Percentiles rank a stretch among this genome's conserved stretches.
These are phyloP conservation scores for Brettanomyces sp. DNA, from an alignment of 805 yeast genomes.

Conservation along the genomic window DNA sequence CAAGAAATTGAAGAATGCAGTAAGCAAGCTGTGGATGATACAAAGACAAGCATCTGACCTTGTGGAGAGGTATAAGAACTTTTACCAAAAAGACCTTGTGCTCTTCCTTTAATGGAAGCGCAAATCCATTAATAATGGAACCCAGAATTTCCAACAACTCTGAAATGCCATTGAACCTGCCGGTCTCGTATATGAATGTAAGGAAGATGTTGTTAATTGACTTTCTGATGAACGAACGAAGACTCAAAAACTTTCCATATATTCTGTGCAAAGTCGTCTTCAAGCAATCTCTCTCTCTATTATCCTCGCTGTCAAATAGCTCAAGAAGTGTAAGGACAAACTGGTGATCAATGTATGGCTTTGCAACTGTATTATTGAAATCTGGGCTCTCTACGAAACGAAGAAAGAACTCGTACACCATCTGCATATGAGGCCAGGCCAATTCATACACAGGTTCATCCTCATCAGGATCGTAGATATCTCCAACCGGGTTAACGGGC, in stretches of 20 bases:
- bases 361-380: constrained; percentile 87
- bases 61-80: constrained; percentile 85
- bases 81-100: constrained; percentile 85
- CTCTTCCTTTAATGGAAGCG: constrained; percentile 92
- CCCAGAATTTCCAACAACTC: constrained; percentile 93
- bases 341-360: constrained; percentile 86
- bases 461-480: constrained; percentile 94
- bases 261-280: constrained; percentile 94
- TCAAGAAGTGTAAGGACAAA: constrained; percentile 77
- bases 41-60: constrained; percentile 76
- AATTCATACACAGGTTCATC: constrained; percentile 95
- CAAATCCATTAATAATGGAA: constrained; percentile 94
- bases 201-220: constrained; percentile 86
- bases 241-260: constrained; percentile 86
- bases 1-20: constrained; percentile 92
- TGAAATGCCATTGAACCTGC: constrained; percentile 90
- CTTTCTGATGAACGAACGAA: constrained; percentile 85
- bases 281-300: constrained; percentile 88
- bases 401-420: constrained; percentile 88
- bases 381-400: constrained; percentile 92
- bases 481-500: constrained; percentile 95
- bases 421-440: constrained; percentile 99
- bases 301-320: constrained; percentile 92
- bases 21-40: constrained; percentile 97
- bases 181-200: constrained; percentile 91